A percentile compares a stretch with the other conserved stretches of the same genome.
phyloP scores from a whole-genome alignment of 208 protist species.

The Trypanosoma grayi region DNA sequence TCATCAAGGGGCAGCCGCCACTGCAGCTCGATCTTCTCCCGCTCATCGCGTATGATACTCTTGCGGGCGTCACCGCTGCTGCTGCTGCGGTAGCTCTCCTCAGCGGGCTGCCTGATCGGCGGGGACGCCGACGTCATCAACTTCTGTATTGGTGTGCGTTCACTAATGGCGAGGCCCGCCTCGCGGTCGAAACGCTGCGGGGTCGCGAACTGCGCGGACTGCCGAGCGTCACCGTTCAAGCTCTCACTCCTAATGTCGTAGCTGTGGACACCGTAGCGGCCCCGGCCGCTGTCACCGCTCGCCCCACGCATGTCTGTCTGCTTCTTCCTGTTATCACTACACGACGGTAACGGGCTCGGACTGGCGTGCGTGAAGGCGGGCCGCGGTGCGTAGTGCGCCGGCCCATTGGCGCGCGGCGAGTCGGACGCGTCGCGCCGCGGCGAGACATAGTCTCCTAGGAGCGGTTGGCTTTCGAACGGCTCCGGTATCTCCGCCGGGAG shows the following conservation, averaged over 20 bases:
- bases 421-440: not conserved
- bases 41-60: constrained; percentile 68
- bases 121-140: too few species aligned
- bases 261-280: not conserved
- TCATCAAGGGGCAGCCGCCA: constrained; percentile 51
- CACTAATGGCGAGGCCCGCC: too few species aligned
- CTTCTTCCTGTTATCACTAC: not conserved
- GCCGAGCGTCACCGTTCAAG: not conserved
- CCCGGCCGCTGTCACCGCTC: not conserved
- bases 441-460: constrained; percentile 9
- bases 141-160: too few species aligned
- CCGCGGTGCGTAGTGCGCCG: constrained; percentile 2
- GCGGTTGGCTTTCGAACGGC: constrained; percentile 24
- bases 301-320: too few species aligned
- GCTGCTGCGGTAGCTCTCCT: not conserved
- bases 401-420: constrained; percentile 8
- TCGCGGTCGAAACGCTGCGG: not conserved
- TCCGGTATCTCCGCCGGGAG: constrained; percentile 45
- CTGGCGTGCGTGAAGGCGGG: constrained; percentile 3
- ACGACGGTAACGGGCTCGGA: not conserved
- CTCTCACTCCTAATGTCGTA: not conserved
- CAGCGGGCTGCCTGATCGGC: too few species aligned
- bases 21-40: constrained; percentile 45
- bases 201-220: not conserved
- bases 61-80: not conserved